Conservation (phyloP, 345 rosid genomes). For the Bruguiera parviflora region DNA sequence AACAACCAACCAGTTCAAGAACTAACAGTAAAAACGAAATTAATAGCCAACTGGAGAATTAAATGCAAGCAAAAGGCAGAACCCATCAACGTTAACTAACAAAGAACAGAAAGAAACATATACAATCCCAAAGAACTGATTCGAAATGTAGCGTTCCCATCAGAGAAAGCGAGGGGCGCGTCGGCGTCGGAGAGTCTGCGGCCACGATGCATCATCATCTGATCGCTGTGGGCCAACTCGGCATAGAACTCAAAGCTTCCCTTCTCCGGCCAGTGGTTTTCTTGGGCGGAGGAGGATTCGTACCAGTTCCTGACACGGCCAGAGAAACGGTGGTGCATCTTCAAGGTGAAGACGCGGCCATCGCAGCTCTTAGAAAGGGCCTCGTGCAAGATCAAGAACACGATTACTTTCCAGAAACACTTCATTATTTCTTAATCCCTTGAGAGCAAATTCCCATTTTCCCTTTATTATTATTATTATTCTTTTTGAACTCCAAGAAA, state of each 20-base stretch:
- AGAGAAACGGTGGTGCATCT: constrained; percentile 81
- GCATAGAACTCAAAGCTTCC: constrained; percentile 70
- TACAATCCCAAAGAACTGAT: constrained; percentile 89
- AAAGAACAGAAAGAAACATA: not conserved
- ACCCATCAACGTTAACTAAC: constrained; percentile 2
- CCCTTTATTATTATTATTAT: not conserved
- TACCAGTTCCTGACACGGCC: constrained; percentile 59
- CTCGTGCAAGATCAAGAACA: constrained; percentile 35
- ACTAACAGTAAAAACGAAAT: not conserved
- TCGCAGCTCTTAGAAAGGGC: constrained; percentile 29
- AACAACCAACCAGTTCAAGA: constrained; percentile 14
- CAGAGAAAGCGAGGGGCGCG: constrained; percentile 52
- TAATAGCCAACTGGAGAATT: not conserved
- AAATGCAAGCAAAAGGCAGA: not conserved
- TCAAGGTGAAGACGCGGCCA: constrained; percentile 69
- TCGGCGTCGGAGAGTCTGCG: constrained; percentile 41
- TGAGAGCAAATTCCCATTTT: not conserved
- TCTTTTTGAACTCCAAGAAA: no score
- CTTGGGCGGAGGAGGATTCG: constrained; percentile 15
- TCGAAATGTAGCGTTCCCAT: constrained; percentile 66
- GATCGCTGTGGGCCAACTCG: constrained; percentile 61
- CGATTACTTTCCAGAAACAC: constrained; percentile 25
- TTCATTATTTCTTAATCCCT: constrained; percentile 18
- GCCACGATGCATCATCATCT: constrained; percentile 46
- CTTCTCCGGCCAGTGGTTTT: constrained; percentile 47